Evolutionary conservation across 2,329 filamentous ascomycete genomes (phyloP).

Genomic region (Pyrenochaeta sp.): DNA sequence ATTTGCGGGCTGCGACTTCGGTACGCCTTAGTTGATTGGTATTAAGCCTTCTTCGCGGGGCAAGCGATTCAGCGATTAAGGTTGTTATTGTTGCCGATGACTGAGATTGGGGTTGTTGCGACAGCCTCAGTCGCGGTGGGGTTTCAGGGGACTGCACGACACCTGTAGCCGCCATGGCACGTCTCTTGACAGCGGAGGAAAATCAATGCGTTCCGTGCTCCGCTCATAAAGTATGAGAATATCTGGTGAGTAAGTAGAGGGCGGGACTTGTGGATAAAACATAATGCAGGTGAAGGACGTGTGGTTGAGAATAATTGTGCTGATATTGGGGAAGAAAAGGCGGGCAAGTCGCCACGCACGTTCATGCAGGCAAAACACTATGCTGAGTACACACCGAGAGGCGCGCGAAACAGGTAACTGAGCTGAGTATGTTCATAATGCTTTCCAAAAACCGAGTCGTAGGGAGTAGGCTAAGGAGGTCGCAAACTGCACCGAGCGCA

Average conservation of each 20-base stretch:
- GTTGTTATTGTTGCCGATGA: constrained; percentile 23
- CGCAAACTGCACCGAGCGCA: not conserved
- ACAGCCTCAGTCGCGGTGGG: constrained; percentile 38
- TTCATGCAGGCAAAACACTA: constrained; percentile 35
- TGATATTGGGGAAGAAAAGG: constrained; percentile 41
- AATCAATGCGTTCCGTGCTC: constrained; percentile 39
- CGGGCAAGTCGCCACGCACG: constrained; percentile 32
- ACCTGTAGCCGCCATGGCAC: constrained; percentile 33
- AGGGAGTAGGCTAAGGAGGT: not conserved
- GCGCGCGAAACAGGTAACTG: constrained; percentile 31
- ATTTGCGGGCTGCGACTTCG: constrained; percentile 46
- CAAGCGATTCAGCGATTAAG: constrained; percentile 10
- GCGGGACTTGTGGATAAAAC: constrained; percentile 29
- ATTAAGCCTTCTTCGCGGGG: constrained; percentile 28
- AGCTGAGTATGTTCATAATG: constrained; percentile 43
- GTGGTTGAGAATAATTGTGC: constrained; percentile 19
- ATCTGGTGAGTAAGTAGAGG: constrained; percentile 25
- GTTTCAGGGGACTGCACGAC: constrained; percentile 45
- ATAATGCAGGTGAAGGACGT: constrained; percentile 35
- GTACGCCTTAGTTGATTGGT: constrained; percentile 30
- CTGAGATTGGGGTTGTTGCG: constrained; percentile 35
- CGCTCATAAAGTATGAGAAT: constrained; percentile 14
- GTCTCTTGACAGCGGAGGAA: constrained; percentile 23
- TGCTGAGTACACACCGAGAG: constrained; percentile 28
- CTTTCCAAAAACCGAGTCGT: constrained; percentile 20